Evolutionary conservation across 2,329 filamentous ascomycete species (phyloP).

Genomic region (Aspergillus sp.): DNA sequence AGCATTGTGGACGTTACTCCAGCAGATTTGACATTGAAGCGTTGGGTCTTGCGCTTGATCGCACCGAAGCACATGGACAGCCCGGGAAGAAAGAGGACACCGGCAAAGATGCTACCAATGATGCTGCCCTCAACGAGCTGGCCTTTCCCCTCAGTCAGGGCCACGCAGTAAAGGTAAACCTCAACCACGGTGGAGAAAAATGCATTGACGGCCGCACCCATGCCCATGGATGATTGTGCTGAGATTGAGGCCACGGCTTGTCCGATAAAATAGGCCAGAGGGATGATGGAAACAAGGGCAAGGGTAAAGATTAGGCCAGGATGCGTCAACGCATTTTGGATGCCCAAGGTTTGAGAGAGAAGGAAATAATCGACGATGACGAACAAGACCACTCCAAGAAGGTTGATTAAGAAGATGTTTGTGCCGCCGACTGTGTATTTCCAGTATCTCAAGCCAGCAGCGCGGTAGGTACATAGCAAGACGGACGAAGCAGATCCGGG

Average conservation of each 20-base stretch:
- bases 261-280: conserved; percentile 95
- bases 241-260: conserved; percentile 98
- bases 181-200: conserved; percentile 98
- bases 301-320: conserved; percentile 83
- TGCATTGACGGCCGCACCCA: conserved; percentile 94
- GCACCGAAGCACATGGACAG: conserved; percentile 99
- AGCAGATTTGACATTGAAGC: conserved; percentile 95
- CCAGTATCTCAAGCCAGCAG: conserved; percentile 94
- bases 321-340: conserved; percentile 73
- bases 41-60: conserved; percentile 94
- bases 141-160: conserved; percentile 86
- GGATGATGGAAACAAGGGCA: conserved; percentile 87
- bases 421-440: conserved; percentile 98
- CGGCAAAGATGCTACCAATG: conserved; percentile 95
- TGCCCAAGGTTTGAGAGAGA: conserved; percentile 65
- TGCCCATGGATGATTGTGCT: conserved; percentile 95
- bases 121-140: conserved; percentile 94
- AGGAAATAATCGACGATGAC: conserved; percentile 91
- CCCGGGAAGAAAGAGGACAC: conserved; percentile 89
- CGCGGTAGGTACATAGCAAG: conserved; percentile 92
- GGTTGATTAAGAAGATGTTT: conserved; percentile 98
- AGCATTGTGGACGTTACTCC: conserved; percentile 98
- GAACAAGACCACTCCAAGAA: conserved; percentile 90
- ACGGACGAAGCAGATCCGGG: conserved; percentile 79
- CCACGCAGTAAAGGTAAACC: conserved; percentile 95